Percentiles rank a stretch among this genome's conserved stretches.
Evolutionary conservation across 352 stramenopile species (phyloP).

Genomic region (Globisporangium viniferum): DNA sequence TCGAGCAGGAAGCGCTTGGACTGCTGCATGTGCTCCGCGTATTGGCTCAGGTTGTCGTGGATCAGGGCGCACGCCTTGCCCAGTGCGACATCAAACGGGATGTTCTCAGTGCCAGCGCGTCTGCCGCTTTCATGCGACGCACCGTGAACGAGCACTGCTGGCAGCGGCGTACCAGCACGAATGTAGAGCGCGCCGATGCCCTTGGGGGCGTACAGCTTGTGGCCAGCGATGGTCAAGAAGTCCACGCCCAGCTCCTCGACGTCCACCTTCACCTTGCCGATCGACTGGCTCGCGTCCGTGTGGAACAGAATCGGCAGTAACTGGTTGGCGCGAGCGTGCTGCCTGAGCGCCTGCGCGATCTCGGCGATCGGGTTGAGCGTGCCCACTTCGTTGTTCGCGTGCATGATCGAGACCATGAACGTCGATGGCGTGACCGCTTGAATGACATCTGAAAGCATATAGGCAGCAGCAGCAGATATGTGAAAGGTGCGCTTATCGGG

Average conservation of each 20-base stretch:
- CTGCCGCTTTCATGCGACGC: conserved; percentile 90
- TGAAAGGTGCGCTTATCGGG: neutral
- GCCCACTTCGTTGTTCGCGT: conserved; percentile 98
- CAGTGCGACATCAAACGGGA: conserved; percentile 92
- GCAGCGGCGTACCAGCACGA: conserved; percentile 32
- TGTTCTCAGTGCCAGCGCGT: conserved; percentile 96
- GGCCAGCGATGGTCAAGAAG: conserved; percentile 95
- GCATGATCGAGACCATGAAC: conserved; percentile 95
- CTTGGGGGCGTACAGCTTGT: conserved; percentile 98
- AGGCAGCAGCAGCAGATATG: neutral
- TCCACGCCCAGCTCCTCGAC: conserved; percentile 87
- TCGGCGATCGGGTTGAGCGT: conserved; percentile 93
- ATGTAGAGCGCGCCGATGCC: conserved; percentile 83
- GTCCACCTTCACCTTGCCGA: conserved; percentile 92
- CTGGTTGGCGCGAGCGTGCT: conserved; percentile 24
- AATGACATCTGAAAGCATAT: conserved; percentile 56
- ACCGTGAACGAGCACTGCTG: conserved; percentile 86
- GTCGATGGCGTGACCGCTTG: conserved; percentile 82
- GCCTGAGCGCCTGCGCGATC: conserved; percentile 60
- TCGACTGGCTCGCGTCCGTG: conserved; percentile 96
- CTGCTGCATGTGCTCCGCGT: conserved; percentile 70
- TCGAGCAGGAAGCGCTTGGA: conserved; percentile 50
- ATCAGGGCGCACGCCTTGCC: conserved; percentile 80
- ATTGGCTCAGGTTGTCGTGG: conserved; percentile 64
- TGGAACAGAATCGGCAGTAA: conserved; percentile 88